Percentiles rank a stretch among this genome's conserved stretches.
These are phyloP conservation scores for Fusarium xyrophilum DNA, from an alignment of 2,329 filamentous ascomycete species.

Conservation along the genomic window DNA sequence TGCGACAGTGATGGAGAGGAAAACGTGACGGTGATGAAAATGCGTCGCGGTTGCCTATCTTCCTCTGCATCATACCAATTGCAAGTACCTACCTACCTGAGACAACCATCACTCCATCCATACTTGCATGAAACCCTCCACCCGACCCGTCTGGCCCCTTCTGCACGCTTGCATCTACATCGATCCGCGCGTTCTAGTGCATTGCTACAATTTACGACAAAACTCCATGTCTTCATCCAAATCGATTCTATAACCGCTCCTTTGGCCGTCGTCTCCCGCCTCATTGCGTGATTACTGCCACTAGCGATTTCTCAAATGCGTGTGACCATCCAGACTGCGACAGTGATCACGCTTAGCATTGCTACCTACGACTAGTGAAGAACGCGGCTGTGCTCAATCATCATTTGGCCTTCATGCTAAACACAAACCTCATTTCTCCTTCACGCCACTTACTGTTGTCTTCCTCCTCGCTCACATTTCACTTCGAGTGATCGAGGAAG, in stretches of 20 bases:
- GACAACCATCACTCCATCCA: slow-evolving; percentile 7
- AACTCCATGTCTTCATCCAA: slow-evolving; percentile 24
- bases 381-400: slow-evolving; percentile 27
- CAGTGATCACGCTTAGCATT: slow-evolving; percentile 23
- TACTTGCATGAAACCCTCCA: slow-evolving; percentile 6
- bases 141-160: background rate
- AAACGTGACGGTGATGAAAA: slow-evolving; percentile 20
- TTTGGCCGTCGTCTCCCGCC: slow-evolving; percentile 21
- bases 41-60: slow-evolving; percentile 16
- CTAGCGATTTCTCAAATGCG: slow-evolving; percentile 30
- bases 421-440: slow-evolving; percentile 3
- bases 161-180: slow-evolving; percentile 10
- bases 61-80: slow-evolving; percentile 18
- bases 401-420: slow-evolving; percentile 19
- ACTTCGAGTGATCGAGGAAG: slow-evolving; percentile 4
- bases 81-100: slow-evolving; percentile 1
- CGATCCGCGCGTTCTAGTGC: slow-evolving; percentile 10
- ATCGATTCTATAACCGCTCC: slow-evolving; percentile 6
- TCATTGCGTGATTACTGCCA: slow-evolving; percentile 38
- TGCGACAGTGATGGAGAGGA: slow-evolving; percentile 3
- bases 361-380: slow-evolving; percentile 21
- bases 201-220: slow-evolving; percentile 13
- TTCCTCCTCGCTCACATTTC: slow-evolving; percentile 1
- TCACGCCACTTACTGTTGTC: background rate
- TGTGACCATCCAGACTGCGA: slow-evolving; percentile 35